Base-by-base conservation (phyloP, 108 stramenopile genomes). In the Cafeteria roenbergensis region DNA sequence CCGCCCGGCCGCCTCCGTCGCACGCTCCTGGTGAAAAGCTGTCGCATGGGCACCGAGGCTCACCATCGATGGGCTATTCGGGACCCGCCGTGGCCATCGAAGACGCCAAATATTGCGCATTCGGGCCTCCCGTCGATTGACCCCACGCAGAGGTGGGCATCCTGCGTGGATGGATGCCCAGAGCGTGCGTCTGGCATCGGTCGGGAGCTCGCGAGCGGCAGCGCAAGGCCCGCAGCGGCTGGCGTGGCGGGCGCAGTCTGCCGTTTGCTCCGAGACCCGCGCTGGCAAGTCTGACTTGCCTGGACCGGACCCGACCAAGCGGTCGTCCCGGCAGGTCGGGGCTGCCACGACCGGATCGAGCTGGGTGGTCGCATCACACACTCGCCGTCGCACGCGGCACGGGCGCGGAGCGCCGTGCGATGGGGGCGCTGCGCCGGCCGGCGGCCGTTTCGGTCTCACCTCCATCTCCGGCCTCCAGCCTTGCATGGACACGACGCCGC, bases 391-490 rank as follows among this genome's bases (percentile, higher is more conserved):
- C n/a, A n/a, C n/a, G n/a, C n/a, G n/a, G n/a, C n/a, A n/a, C n/a
- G n/a, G n/a, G n/a, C n/a, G n/a, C n/a, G n/a, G n/a, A n/a, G n/a
- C n/a, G n/a, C n/a, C n/a, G n/a, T n/a, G n/a, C n/a, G n/a, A n/a
- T n/a, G n/a, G n/a, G n/a, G n/a, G n/a, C n/a, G n/a, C n/a, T n/a
- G n/a, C n/a, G n/a, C n/a, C n/a, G n/a, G n/a, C n/a, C n/a, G n/a
- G n/a, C n/a, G n/a, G n/a, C n/a, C n/a, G 57, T 31, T 12, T 12
- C 17, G 30, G 17, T 33, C 57, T 12, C 17, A 57, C 79, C 57
- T 80, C 79, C 79, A 80, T 80, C 29, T 74, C 61, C 20, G 62
- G 71, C 33, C 79, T 53, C 76, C 74, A 77, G 1, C 79, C 79
- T 72, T 77, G 30, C 59, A 61, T 61, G 22, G 9, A 9, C 22